Conservation (phyloP, 2,329 filamentous ascomycete species). For the Monosporascus sp. region DNA sequence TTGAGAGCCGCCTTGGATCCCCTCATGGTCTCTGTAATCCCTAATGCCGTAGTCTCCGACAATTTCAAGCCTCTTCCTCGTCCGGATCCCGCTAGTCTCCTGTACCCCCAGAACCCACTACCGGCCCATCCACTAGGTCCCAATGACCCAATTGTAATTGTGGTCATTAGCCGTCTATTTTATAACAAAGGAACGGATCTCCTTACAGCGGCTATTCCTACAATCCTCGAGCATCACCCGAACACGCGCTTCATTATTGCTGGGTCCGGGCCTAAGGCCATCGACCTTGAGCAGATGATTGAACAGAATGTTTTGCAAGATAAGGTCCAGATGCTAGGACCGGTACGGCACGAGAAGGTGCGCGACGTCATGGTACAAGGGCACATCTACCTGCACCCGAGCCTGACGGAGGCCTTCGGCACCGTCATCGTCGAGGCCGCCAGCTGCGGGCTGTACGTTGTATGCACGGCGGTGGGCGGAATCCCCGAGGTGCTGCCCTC, state of each 20-base stretch:
- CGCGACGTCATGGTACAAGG: constrained; percentile 95
- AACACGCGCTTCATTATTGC: constrained; percentile 97
- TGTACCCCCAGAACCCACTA: constrained; percentile 39
- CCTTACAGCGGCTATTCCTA: constrained; percentile 90
- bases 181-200: constrained; percentile 99
- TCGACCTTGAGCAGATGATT: constrained; percentile 96
- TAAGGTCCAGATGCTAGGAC: constrained; percentile 84
- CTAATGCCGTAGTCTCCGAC: constrained; percentile 93
- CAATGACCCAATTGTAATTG: constrained; percentile 86
- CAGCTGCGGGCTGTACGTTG: constrained; percentile 91
- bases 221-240: constrained; percentile 81
- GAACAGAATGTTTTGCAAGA: constrained; percentile 93
- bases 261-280: constrained; percentile 91
- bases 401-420: constrained; percentile 92
- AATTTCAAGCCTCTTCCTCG: constrained; percentile 74
- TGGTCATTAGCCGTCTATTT: constrained; percentile 94
- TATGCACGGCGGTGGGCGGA: constrained; percentile 92
- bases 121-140: constrained; percentile 68
- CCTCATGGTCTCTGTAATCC: constrained; percentile 95
- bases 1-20: constrained; percentile 90
- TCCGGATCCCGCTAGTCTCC: constrained; percentile 31
- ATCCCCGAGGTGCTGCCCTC: constrained; percentile 93
- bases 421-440: constrained; percentile 97
- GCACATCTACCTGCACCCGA: constrained; percentile 94
- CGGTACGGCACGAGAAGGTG: constrained; percentile 92